Percentiles rank a stretch among this genome's conserved stretches.
phyloP scores from a whole-genome alignment of 2,329 filamentous ascomycete species.

The Claviceps arundinis region DNA sequence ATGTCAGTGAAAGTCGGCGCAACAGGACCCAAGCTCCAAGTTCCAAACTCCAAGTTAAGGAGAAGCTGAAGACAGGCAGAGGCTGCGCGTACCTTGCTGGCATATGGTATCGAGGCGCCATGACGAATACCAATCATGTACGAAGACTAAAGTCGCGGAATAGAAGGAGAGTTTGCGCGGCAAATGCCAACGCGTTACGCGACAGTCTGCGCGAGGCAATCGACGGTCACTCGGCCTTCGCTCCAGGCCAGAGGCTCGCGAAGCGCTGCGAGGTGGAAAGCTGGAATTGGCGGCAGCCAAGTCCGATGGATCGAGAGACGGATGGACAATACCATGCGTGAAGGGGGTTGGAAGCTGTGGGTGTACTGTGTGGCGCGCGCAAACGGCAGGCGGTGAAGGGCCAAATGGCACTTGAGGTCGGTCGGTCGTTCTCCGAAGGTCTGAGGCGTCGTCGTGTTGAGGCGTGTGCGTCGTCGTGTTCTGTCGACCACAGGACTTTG shows the following conservation, averaged over 20 bases:
- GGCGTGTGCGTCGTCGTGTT: background rate
- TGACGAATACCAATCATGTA: background rate
- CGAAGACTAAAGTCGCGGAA: background rate
- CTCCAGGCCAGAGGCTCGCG: background rate
- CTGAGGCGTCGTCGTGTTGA: background rate
- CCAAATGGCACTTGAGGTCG: too few species aligned
- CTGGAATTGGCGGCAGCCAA: background rate
- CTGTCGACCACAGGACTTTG: background rate
- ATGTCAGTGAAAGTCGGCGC: background rate
- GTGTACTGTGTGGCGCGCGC: background rate
- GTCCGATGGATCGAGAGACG: background rate
- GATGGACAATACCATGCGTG: background rate
- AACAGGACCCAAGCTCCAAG: too few species aligned
- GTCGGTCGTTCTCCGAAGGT: too few species aligned
- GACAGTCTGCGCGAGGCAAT: background rate
- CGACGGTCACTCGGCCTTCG: background rate
- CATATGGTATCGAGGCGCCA: conserved; percentile 8
- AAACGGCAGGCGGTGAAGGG: conserved; percentile 1
- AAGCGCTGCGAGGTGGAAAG: background rate
- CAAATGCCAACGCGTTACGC: background rate
- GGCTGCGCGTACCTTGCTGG: conserved; percentile 5
- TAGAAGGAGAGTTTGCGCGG: background rate
- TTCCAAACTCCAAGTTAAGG: background rate
- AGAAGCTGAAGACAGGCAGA: background rate
- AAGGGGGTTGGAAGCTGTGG: background rate